These are phyloP conservation scores for Sanghuangporus sanghuang DNA, from an alignment of 1,284 basidiomycete genomes.

Conservation along the genomic window DNA sequence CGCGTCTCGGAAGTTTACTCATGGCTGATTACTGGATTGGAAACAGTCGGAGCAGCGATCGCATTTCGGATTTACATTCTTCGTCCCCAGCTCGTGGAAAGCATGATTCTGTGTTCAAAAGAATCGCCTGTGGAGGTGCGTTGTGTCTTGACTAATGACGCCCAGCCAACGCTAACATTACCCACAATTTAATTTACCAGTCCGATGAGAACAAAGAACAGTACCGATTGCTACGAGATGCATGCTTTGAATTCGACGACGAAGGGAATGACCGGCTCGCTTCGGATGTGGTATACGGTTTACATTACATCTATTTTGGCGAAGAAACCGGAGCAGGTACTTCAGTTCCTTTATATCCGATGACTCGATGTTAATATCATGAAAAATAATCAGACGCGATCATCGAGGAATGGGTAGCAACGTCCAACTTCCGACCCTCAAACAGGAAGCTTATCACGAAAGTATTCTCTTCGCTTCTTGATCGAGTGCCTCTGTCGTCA, in stretches of 20 bases:
- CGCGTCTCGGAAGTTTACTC: conserved; percentile 8
- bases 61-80: conserved; percentile 9
- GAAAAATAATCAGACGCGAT: conserved; percentile 9
- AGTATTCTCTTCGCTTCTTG: conserved; percentile 20
- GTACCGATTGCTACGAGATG: conserved; percentile 19
- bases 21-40: background rate
- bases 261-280: conserved; percentile 19
- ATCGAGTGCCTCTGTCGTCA: conserved; percentile 16
- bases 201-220: conserved; percentile 20
- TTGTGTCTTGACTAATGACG: background rate
- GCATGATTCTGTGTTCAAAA: conserved; percentile 17
- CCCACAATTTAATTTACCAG: background rate
- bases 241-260: conserved; percentile 19
- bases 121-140: conserved; percentile 18
- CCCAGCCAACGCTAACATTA: background rate
- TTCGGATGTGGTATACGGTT: conserved; percentile 18
- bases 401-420: conserved; percentile 22
- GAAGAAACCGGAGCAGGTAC: conserved; percentile 18
- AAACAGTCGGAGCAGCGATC: conserved; percentile 6
- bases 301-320: conserved; percentile 20
- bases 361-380: background rate
- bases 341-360: background rate
- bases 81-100: conserved; percentile 12
- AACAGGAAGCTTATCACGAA: conserved; percentile 19
- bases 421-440: conserved; percentile 17